Percentiles rank a stretch among this genome's conserved stretches.
phyloP scores from a whole-genome alignment of 345 rosid species.

The Populus davidiana region DNA sequence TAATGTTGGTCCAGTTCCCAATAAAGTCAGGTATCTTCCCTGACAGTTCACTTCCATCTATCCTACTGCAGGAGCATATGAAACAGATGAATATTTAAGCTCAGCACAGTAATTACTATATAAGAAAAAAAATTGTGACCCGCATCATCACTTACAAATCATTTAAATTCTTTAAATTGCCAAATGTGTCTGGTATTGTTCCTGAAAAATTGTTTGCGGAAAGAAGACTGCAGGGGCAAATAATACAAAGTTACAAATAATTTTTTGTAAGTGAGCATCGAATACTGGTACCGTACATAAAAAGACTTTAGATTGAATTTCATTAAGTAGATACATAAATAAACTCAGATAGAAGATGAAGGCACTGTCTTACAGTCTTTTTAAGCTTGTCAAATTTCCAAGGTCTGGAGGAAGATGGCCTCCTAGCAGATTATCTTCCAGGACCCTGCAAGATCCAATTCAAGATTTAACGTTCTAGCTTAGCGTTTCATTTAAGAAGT shows the following conservation, averaged over 20 bases:
- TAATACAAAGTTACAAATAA: background rate
- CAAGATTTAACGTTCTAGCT: background rate
- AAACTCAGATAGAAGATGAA: background rate
- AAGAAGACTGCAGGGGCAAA: conserved; percentile 41
- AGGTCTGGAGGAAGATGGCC: conserved; percentile 62
- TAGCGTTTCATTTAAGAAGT: background rate
- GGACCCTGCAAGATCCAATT: conserved; percentile 40
- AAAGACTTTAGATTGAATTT: background rate
- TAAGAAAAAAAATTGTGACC: background rate
- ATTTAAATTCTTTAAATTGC: conserved; percentile 54
- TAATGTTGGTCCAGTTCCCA: conserved; percentile 68
- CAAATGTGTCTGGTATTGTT: conserved; percentile 63
- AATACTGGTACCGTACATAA: background rate
- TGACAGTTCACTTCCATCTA: conserved; percentile 70
- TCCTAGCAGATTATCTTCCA: conserved; percentile 59
- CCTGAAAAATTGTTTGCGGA: conserved; percentile 77
- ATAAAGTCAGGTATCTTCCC: conserved; percentile 80
- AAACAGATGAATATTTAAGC: background rate
- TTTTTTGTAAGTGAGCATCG: background rate
- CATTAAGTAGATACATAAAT: background rate
- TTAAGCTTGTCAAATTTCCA: conserved; percentile 54
- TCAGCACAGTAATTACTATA: background rate
- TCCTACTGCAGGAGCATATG: conserved; percentile 54
- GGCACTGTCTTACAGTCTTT: conserved; percentile 44
- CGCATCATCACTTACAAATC: conserved; percentile 57